Evolutionary conservation across 129 eudicot species (phyloP).

Genomic region (Centella asiatica): DNA sequence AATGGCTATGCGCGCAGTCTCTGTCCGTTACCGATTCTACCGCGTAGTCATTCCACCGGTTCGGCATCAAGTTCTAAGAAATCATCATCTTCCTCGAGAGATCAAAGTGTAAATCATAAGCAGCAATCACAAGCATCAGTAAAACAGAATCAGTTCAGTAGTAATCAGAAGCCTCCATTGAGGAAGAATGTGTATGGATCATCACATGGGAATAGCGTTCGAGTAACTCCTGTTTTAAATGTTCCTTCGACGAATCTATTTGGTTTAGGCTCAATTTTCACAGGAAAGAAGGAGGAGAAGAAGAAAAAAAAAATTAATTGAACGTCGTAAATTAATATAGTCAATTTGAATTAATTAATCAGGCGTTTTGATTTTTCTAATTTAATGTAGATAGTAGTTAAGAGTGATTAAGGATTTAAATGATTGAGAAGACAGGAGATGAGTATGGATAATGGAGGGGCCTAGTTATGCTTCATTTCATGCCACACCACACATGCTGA

Average conservation of each 20-base stretch:
- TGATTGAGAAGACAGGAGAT: not conserved
- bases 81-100: constrained; percentile 41
- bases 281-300: constrained; percentile 52
- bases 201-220: constrained; percentile 18
- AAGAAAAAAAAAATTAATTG: constrained; percentile 35
- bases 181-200: constrained; percentile 26
- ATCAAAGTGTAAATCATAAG: constrained; percentile 19
- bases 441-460: constrained; percentile 19
- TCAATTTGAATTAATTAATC: not conserved
- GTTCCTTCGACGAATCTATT: constrained; percentile 44
- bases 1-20: constrained; percentile 54
- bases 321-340: not conserved
- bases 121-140: constrained; percentile 10
- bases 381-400: not conserved
- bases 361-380: constrained; percentile 4
- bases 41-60: constrained; percentile 86
- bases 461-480: constrained; percentile 17
- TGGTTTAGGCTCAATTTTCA: constrained; percentile 70
- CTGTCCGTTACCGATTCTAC: constrained; percentile 68
- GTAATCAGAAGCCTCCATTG: constrained; percentile 63
- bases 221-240: constrained; percentile 58
- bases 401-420: not conserved
- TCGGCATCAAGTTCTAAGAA: constrained; percentile 44
- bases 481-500: constrained; percentile 20
- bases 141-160: not conserved